phyloP scores from a whole-genome alignment of 306 rosid species.

The Sphenostylis stenocarpa region DNA sequence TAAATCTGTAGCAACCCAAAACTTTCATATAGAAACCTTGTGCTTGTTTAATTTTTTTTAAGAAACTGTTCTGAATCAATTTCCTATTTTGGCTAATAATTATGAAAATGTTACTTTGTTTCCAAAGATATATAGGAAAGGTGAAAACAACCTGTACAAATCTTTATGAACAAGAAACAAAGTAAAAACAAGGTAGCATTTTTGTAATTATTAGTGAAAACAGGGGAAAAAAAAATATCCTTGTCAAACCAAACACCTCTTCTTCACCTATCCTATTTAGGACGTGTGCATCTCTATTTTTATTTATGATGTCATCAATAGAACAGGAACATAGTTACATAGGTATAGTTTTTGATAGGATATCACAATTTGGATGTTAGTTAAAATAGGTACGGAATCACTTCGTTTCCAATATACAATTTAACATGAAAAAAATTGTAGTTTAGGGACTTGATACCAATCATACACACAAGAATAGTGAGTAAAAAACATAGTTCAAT shows the following conservation, averaged over 20 bases:
- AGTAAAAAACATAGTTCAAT: slow-evolving; percentile 1
- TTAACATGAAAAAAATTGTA: slow-evolving; percentile 25
- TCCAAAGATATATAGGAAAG: background rate
- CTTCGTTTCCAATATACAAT: background rate
- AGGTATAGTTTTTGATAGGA: background rate
- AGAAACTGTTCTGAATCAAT: background rate
- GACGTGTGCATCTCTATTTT: background rate
- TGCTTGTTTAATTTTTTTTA: background rate
- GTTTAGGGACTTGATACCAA: background rate
- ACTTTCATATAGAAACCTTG: background rate
- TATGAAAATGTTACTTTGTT: background rate
- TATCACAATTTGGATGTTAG: slow-evolving; percentile 16
- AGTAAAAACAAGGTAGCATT: background rate
- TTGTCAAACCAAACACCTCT: background rate
- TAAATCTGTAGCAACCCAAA: slow-evolving; percentile 8
- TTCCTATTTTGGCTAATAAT: background rate
- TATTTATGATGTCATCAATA: background rate
- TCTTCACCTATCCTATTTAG: background rate
- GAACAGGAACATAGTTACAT: background rate
- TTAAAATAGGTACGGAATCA: slow-evolving; percentile 1
- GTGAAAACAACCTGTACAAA: background rate
- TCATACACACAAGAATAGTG: background rate
- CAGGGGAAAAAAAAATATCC: background rate
- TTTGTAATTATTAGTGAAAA: background rate
- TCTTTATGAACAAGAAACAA: background rate